These are phyloP conservation scores for Coffea canephora DNA, from an alignment of 257 asterid genomes.

Conservation along the genomic window DNA sequence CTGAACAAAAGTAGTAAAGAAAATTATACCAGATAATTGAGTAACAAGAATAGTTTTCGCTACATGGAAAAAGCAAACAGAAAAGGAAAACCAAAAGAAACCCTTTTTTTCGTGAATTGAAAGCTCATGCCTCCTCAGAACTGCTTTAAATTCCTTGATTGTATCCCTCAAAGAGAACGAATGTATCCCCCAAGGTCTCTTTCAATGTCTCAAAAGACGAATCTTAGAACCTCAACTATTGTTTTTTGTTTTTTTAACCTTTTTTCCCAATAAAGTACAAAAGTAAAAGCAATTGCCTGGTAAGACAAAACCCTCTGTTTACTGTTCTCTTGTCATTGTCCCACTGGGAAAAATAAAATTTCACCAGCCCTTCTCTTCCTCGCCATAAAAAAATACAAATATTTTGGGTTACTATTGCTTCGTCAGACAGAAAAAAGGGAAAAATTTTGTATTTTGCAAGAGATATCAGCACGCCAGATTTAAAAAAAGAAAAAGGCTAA, in stretches of 20 bases:
- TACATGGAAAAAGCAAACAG: not conserved
- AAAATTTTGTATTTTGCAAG: not conserved
- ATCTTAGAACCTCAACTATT: not conserved
- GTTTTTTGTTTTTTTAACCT: not conserved
- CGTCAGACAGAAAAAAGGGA: not conserved
- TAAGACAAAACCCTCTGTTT: not conserved
- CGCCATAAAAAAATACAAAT: no score
- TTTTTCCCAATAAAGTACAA: not conserved
- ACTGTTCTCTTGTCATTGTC: not conserved
- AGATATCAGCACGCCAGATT: not conserved
- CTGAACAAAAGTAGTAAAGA: not conserved
- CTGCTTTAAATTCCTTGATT: not conserved
- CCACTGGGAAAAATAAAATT: not conserved
- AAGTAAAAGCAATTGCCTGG: not conserved
- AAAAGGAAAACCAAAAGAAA: not conserved
- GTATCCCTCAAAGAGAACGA: not conserved
- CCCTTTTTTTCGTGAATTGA: not conserved
- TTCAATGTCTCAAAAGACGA: not conserved
- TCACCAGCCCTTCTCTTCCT: not conserved
- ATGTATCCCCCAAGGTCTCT: not conserved
- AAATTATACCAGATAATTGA: not conserved
- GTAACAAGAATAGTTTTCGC: not conserved
- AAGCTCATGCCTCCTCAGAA: not conserved
- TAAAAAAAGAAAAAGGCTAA: not conserved
- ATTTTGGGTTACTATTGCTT: no score